Evolutionary conservation across 768 basidiomycete species (phyloP).

Genomic region (Leccinum broughii): DNA sequence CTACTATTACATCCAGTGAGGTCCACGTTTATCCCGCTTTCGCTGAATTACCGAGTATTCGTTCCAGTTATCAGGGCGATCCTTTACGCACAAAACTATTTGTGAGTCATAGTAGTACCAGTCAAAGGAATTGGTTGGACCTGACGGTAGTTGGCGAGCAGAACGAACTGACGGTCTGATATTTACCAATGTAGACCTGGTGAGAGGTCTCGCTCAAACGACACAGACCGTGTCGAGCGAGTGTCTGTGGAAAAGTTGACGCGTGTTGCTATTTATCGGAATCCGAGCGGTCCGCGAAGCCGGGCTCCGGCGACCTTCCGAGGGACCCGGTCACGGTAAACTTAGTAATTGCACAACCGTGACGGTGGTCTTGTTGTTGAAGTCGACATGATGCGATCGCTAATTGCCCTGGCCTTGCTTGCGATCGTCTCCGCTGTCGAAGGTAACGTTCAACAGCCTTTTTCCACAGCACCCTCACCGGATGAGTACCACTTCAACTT

Average conservation of each 20-base stretch:
- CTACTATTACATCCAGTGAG: conserved; percentile 8
- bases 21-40: neutral
- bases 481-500: conserved; percentile 15
- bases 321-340: too few species aligned
- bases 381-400: neutral
- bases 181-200: too few species aligned
- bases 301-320: too few species aligned
- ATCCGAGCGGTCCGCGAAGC: too few species aligned
- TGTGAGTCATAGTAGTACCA: conserved; percentile 11
- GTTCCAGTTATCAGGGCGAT: conserved; percentile 11
- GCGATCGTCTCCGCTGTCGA: neutral
- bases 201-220: too few species aligned
- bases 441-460: conserved; percentile 1
- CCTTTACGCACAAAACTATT: conserved; percentile 2
- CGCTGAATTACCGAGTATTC: neutral
- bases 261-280: neutral
- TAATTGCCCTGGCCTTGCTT: conserved; percentile 1
- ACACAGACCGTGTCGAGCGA: neutral
- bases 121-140: neutral
- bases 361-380: too few species aligned
- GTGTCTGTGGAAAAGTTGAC: neutral
- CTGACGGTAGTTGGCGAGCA: neutral
- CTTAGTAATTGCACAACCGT: too few species aligned
- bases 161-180: neutral
- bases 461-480: neutral